Conservation (phyloP, 345 rosid species). For the Ceriops zippeliana region DNA sequence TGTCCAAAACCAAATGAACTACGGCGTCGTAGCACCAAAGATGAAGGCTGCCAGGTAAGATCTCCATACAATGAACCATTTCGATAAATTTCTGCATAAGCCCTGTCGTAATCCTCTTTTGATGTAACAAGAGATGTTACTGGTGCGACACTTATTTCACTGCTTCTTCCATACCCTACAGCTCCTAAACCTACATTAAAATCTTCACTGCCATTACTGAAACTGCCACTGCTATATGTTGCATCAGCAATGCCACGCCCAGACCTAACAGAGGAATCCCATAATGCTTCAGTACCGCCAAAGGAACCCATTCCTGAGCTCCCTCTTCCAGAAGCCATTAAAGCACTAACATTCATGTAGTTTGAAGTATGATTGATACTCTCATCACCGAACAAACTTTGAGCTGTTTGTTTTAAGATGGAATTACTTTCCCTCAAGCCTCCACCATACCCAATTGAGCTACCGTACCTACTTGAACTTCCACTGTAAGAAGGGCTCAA, state of each 20-base stretch:
- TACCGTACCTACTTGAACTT: constrained; percentile 40
- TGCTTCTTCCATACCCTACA: constrained; percentile 49
- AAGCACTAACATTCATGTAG: constrained; percentile 41
- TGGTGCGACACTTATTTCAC: constrained; percentile 21
- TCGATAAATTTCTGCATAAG: constrained; percentile 36
- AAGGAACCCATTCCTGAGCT: constrained; percentile 49
- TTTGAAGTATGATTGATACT: constrained; percentile 40
- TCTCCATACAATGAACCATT: constrained; percentile 41
- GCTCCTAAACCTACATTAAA: constrained; percentile 35
- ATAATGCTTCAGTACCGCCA: constrained; percentile 53
- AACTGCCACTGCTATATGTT: constrained; percentile 28
- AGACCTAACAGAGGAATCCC: constrained; percentile 49
- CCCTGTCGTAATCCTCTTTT: constrained; percentile 37
- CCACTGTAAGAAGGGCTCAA: constrained; percentile 52
- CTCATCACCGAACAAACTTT: constrained; percentile 63
- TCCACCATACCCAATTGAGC: constrained; percentile 43
- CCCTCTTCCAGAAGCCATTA: constrained; percentile 43
- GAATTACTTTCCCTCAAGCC: constrained; percentile 38
- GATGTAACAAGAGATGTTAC: constrained; percentile 31
- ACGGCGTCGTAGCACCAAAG: constrained; percentile 38
- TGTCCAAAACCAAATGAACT: constrained; percentile 49
- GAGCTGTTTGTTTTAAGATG: constrained; percentile 44
- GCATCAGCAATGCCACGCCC: constrained; percentile 33
- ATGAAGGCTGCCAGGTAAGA: constrained; percentile 46
- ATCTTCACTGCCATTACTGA: constrained; percentile 38